These are phyloP conservation scores for Eucalyptus polyanthemos DNA, from an alignment of 345 rosid genomes.

Conservation along the genomic window DNA sequence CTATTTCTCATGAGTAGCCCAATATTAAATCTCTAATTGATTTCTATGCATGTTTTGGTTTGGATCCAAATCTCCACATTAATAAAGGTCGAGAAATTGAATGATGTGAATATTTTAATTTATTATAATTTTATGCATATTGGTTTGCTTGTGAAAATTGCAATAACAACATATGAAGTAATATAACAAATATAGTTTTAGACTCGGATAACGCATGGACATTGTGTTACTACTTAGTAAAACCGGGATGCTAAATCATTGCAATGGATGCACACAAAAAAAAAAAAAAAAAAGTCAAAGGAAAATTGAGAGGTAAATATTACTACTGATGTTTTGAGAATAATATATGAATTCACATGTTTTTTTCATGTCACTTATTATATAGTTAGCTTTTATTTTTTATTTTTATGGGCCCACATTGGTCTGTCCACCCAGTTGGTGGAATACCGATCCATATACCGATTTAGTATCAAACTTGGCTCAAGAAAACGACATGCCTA, in stretches of 20 bases:
- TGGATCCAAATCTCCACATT: neutral
- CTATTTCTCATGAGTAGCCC: neutral
- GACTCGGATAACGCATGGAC: fast-evolving
- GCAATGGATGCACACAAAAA: neutral
- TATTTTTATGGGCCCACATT: neutral
- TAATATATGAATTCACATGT: constrained; percentile 5
- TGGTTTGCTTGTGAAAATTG: neutral
- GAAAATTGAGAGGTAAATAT: neutral
- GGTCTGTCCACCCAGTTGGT: neutral
- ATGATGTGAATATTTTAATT: neutral
- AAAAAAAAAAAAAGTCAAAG: neutral
- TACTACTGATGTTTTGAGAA: constrained; percentile 10
- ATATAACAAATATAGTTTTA: neutral
- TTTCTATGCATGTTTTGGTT: neutral
- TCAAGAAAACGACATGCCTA: too few species aligned
- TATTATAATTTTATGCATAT: too few species aligned
- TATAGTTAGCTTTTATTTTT: neutral
- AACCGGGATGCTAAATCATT: neutral
- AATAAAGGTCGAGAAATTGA: neutral
- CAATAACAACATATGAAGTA: neutral
- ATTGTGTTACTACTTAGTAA: neutral
- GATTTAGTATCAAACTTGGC: too few species aligned
- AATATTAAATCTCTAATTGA: neutral
- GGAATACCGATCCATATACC: too few species aligned
- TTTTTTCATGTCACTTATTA: neutral